These are phyloP conservation scores for Taxillus chinensis DNA, from an alignment of 164 flowering plant genomes.

Conservation along the genomic window DNA sequence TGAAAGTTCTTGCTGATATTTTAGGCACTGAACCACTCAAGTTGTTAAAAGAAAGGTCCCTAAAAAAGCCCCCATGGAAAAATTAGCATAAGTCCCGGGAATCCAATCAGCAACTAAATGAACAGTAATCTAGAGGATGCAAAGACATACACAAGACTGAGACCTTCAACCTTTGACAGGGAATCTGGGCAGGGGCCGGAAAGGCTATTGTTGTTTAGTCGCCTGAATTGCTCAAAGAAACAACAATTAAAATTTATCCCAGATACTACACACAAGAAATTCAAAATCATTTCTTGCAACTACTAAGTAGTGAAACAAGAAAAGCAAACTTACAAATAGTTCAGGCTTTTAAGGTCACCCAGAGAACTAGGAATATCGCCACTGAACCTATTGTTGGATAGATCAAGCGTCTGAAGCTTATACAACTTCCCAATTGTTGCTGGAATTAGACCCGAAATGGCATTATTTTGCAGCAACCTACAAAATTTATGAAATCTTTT, in stretches of 20 bases:
- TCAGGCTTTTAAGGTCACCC: conserved; percentile 62
- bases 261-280: background rate
- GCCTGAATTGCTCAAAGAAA: conserved; percentile 48
- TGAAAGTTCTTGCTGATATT: conserved; percentile 83
- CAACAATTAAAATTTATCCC: background rate
- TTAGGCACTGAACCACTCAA: conserved; percentile 86
- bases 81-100: background rate
- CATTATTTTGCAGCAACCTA: conserved; percentile 89
- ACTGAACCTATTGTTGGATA: conserved; percentile 62
- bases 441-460: conserved; percentile 80
- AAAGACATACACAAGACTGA: conserved; percentile 71
- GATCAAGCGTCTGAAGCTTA: conserved; percentile 84
- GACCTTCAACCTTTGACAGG: conserved; percentile 53
- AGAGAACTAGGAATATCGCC: conserved; percentile 73
- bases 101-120: too few species aligned
- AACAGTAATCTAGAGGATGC: background rate
- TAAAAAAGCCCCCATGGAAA: conserved; percentile 17
- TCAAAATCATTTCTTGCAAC: too few species aligned
- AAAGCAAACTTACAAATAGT: conserved; percentile 60
- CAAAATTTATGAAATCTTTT: conserved; percentile 1
- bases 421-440: conserved; percentile 55
- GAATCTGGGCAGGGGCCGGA: conserved; percentile 68
- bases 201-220: conserved; percentile 87
- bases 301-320: too few species aligned
- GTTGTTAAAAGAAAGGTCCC: conserved; percentile 92